Evolutionary conservation across 176 grass and related monocot species (phyloP), one percentile per base, ranked within the genome.

Genomic region (Thinopyrum elongatum): DNA sequence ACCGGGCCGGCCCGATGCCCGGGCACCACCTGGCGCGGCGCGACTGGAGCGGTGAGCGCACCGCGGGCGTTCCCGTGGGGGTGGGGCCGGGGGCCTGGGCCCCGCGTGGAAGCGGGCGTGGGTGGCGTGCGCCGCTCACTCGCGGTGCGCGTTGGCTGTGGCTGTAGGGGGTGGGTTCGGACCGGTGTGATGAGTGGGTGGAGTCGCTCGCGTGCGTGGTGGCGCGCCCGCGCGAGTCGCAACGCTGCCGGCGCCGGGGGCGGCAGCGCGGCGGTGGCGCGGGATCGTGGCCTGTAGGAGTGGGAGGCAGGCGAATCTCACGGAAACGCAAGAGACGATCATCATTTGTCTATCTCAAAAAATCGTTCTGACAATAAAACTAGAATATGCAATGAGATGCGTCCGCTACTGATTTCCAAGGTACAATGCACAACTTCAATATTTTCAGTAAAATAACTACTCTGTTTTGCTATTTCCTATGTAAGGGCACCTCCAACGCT

Each of bases 21-120:
- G 72, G 65, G 68, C 53, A 7, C 39, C 88, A 93, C 85, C 2
- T 86, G 77, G 71, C 81, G 76, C 47, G 3, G 3, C 0, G 22
- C 22, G 16, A 84, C 5, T 29, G 76, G 81, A 0, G 29, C 10
- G 29, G 61, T 91, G 49, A 55, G 1, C n/a, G 49, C 47, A 80
- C 81, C 81, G 27, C 11, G 6, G 0, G 5, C 16, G 16, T 53
- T 1, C 6, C 49, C 49, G 49, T 53, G 17, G 49, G 47, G 49
- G 16, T 19, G 47, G 15, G 44, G 35, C 3, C 35, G 8, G 9
- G 3, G 3, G 15, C 0, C 6, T 22, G 26, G 72, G 75, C 1
- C 80, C 89, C 49, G 4, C 76, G 1, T 14, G 38, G 62, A 81
- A 86, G 85, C 3, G 7, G 21, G 35, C 0, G 14, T 0, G 33